Conservation (phyloP, 768 basidiomycete species). For the Udeniomyces megalosporus region DNA sequence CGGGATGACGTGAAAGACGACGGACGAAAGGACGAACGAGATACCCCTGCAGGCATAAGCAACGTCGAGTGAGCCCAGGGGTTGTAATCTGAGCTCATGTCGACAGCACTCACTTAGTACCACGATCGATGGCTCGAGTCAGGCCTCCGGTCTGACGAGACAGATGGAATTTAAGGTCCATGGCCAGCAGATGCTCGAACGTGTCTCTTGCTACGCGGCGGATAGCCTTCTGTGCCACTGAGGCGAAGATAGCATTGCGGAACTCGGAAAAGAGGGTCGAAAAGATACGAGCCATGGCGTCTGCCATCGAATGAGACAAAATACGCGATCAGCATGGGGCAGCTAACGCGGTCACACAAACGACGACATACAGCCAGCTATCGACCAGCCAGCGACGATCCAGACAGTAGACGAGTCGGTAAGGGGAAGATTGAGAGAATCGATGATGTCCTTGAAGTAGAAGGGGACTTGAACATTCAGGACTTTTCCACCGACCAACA, state of each 20-base stretch:
- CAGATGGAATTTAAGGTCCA: conserved; percentile 84
- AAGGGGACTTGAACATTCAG: conserved; percentile 97
- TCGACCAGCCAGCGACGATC: conserved; percentile 74
- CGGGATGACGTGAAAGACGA: conserved; percentile 86
- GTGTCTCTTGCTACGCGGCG: conserved; percentile 90
- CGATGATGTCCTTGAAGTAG: conserved; percentile 82
- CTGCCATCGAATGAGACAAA: conserved; percentile 37
- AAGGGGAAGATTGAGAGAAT: conserved; percentile 70
- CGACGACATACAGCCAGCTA: conserved; percentile 65
- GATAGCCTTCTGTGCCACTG: conserved; percentile 84
- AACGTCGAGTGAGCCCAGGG: background rate
- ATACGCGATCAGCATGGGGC: background rate
- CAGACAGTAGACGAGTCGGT: conserved; percentile 62
- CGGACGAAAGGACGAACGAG: conserved; percentile 79
- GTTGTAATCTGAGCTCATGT: background rate
- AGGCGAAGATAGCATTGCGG: conserved; percentile 88
- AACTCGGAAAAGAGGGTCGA: conserved; percentile 82
- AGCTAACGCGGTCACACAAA: background rate
- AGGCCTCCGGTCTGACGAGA: conserved; percentile 87
- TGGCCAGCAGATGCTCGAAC: conserved; percentile 76
- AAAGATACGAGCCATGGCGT: conserved; percentile 76
- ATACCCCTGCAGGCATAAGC: conserved; percentile 51
- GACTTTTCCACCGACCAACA: conserved; percentile 73
- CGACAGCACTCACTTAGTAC: conserved; percentile 59
- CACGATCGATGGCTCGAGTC: conserved; percentile 89